Conservation (phyloP, 331 rosid species). For the Acacia concinna region DNA sequence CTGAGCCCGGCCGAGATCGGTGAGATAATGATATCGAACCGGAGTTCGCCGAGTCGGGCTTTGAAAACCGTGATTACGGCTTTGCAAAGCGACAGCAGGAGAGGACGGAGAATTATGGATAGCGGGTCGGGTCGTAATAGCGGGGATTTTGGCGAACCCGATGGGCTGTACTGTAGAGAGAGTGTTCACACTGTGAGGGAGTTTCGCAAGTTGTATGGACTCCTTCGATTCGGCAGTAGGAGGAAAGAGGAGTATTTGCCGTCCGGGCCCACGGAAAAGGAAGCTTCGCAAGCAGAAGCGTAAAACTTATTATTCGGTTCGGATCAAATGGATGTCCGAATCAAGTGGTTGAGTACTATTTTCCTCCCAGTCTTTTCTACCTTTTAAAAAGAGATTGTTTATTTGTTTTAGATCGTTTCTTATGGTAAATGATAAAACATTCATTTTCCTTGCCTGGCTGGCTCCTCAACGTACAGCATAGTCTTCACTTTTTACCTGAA, state of each 20-base stretch:
- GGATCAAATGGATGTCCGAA: not conserved
- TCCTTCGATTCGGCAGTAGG: slow-evolving; percentile 66
- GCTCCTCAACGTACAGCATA: not conserved
- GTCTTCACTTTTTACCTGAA: too few species aligned
- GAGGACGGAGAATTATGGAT: slow-evolving; percentile 29
- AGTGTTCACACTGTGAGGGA: slow-evolving; percentile 70
- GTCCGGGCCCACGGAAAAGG: slow-evolving; percentile 45
- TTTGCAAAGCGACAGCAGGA: slow-evolving; percentile 44
- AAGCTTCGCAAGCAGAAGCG: slow-evolving; percentile 29
- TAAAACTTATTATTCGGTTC: not conserved
- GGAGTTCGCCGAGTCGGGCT: slow-evolving; percentile 84
- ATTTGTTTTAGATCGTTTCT: not conserved
- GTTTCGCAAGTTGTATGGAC: slow-evolving; percentile 77
- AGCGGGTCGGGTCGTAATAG: slow-evolving; percentile 59
- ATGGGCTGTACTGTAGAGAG: slow-evolving; percentile 53
- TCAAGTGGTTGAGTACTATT: not conserved
- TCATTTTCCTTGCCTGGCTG: not conserved
- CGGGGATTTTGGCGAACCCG: slow-evolving; percentile 42
- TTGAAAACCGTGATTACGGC: slow-evolving; percentile 79
- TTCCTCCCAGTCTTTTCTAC: too few species aligned
- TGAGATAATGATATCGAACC: slow-evolving; percentile 86
- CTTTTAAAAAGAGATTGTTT: not conserved
- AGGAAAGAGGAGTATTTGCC: slow-evolving; percentile 59
- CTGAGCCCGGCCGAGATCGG: slow-evolving; percentile 83
- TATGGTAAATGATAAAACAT: not conserved